Base-by-base conservation (phyloP, 2,329 filamentous ascomycete species). In the Exophiala bonariae region DNA sequence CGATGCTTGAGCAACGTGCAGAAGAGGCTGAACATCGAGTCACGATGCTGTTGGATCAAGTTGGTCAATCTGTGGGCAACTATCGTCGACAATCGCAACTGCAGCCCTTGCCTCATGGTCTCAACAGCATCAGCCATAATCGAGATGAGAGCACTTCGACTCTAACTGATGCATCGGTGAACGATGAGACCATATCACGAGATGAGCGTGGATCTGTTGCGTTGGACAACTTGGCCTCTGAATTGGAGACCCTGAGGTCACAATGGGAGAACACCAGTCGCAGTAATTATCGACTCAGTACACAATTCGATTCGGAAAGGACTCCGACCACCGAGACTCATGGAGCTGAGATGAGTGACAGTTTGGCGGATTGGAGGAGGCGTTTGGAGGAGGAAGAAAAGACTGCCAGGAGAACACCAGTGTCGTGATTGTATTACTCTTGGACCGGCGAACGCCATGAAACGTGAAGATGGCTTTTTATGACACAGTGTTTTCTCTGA, bases 231-330 rank as follows among this genome's bases (percentile, higher is more conserved):
- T 80, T 99, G 18, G 92, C 93, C 9, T 89, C 82, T 54, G 93
- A 99, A 71, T 82, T 99, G 6, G 93, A 99, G 66, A 87, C 88
- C 10, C 77, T 99, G 38, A 83, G 92, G 42, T 88, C 78, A 42
- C 91, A 96, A 61, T 99, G 93, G 93, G 90, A 97, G 71, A 89
- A 86, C 31, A 96, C 90, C 10, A 96, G 92, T 72, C 93, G 95
- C 69, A 95, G 89, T 62, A 95, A 89, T 61, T 96, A 97, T 67
- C 86, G 93, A 18, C 74, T 96, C 35, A 95, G 89, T 68, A 91
- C 86, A 62, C 83, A 87, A 41, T 95, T 95, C 60, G 91, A 96
- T 64, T 91, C 95, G 59, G 91, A 96, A 47, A 73, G 70, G 38
- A 75, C 73, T 2, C 72, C 72, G 13, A 73, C 72, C 11, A 72